Base-by-base conservation (phyloP, 352 stramenopile species). In the Phytophthora hybrid region DNA sequence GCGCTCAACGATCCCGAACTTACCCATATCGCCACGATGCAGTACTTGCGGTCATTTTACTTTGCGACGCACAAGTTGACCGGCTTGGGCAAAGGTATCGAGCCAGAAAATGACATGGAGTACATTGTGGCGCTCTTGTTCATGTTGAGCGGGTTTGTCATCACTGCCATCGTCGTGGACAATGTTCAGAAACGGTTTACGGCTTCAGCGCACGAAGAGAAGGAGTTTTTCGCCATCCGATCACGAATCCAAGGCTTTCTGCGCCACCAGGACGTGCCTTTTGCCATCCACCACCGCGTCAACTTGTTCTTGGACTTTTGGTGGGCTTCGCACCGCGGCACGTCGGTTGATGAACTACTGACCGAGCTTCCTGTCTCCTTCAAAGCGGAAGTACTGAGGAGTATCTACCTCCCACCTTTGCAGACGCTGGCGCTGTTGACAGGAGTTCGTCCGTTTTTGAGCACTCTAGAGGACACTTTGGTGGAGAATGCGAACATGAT, bases 291-390 rank as follows among this genome's bases (percentile, higher is more conserved):
- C 21, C 72, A 85, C 11, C 82, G 84, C 1, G 84, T 88, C 0
- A 87, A 85, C 52, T 60, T 76, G 8, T 92, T 89, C 44, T 60
- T 92, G 6, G 84, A 92, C 41, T 92, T 83, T 66, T 90, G 84
- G 84, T 90, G 84, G 84, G 74, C 79, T 14, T 77, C 82, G 0
- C 84, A 92, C 63, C 79, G 82, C 1, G 82, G 82, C 0, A 78
- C 79, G 0, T 76, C 74, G 0, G 84, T 85, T 2, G 69, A 69
- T 0, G 69, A 87, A 4, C 39, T 92, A 4, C 49, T 90, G 0
- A 19, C 59, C 4, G 80, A 89, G 9, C 80, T 92, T 2, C 82
- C 81, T 0, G 60, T 61, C 4, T 71, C 73, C 0, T 80, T 88
- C 29, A 77, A 76, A 29, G 73, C 74, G 8, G 73, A 91, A 26